Conservation (phyloP, 164 flowering plant species). For the Vitis rupestris region DNA sequence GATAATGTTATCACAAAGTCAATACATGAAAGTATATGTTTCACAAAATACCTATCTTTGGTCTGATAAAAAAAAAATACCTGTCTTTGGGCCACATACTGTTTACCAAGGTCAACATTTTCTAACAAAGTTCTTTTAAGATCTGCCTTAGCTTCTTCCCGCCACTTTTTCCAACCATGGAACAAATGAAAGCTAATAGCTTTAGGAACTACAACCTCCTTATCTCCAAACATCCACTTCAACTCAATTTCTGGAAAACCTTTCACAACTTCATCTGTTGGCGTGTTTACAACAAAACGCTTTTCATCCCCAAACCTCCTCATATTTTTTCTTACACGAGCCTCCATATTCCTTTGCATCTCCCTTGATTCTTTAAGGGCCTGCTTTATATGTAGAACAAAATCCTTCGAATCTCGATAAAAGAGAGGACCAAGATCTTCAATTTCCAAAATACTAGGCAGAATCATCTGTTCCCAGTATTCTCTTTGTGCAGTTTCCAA, state of each 20-base stretch:
- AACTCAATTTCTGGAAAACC: slow-evolving; percentile 84
- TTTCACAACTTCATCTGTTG: slow-evolving; percentile 71
- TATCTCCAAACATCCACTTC: slow-evolving; percentile 90
- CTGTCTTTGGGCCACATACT: slow-evolving; percentile 74
- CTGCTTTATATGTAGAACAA: slow-evolving; percentile 51
- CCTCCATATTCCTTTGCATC: slow-evolving; percentile 65
- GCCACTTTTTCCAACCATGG: slow-evolving; percentile 96
- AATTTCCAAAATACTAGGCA: slow-evolving; percentile 60
- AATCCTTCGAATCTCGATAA: slow-evolving; percentile 43
- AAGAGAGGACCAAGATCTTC: slow-evolving; percentile 49
- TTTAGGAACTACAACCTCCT: slow-evolving; percentile 83
- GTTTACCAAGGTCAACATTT: slow-evolving; percentile 69
- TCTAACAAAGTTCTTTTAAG: slow-evolving; percentile 63
- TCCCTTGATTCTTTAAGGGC: slow-evolving; percentile 61
- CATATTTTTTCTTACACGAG: slow-evolving; percentile 55
- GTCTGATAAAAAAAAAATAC: slow-evolving; percentile 26
- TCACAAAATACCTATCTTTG: neutral
- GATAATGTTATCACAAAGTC: neutral
- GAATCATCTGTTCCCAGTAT: slow-evolving; percentile 60
- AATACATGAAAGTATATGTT: neutral
- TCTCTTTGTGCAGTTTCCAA: slow-evolving; percentile 63
- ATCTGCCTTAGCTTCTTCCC: slow-evolving; percentile 78
- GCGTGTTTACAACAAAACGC: slow-evolving; percentile 55
- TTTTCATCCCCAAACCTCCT: slow-evolving; percentile 73
- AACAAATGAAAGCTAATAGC: slow-evolving; percentile 57